These are phyloP conservation scores for Phyllosticta capitalensis DNA, from an alignment of 2,329 filamentous ascomycete genomes.

Conservation along the genomic window DNA sequence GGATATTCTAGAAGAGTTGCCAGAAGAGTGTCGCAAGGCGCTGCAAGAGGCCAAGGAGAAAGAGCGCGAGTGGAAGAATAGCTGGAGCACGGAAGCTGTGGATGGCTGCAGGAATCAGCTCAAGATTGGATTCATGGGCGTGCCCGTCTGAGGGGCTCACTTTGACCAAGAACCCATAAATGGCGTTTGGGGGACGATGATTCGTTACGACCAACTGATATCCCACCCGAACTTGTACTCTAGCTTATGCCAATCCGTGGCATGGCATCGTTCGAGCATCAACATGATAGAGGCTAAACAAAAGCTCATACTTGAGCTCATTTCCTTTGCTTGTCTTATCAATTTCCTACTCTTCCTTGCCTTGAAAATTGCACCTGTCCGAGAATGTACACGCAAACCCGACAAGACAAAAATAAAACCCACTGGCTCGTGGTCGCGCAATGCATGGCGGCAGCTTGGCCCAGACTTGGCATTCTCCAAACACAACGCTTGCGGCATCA, in stretches of 20 bases:
- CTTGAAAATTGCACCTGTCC: background rate
- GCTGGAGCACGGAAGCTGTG: slow-evolving; percentile 61
- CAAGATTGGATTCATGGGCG: slow-evolving; percentile 40
- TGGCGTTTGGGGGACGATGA: background rate
- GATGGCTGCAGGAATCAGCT: slow-evolving; percentile 40
- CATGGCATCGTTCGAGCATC: background rate
- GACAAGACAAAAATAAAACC: background rate
- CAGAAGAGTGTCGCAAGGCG: slow-evolving; percentile 59
- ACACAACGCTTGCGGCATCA: background rate
- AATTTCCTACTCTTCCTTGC: background rate
- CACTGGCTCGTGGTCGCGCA: background rate
- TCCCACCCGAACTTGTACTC: background rate
- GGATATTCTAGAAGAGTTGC: slow-evolving; percentile 57
- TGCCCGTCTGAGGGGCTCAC: slow-evolving; percentile 32
- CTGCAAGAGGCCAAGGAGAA: slow-evolving; percentile 58
- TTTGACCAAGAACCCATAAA: background rate
- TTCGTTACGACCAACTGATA: background rate
- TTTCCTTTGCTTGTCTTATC: background rate
- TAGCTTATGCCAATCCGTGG: background rate
- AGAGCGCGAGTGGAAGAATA: slow-evolving; percentile 62
- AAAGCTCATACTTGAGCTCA: background rate
- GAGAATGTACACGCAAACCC: background rate
- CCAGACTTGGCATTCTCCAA: background rate
- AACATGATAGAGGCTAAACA: background rate
- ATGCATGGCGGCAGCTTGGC: background rate